A percentile compares a stretch with the other conserved stretches of the same genome.
phyloP scores from a whole-genome alignment of 2,329 filamentous ascomycete species.

The Ceratocystis ficicola region DNA sequence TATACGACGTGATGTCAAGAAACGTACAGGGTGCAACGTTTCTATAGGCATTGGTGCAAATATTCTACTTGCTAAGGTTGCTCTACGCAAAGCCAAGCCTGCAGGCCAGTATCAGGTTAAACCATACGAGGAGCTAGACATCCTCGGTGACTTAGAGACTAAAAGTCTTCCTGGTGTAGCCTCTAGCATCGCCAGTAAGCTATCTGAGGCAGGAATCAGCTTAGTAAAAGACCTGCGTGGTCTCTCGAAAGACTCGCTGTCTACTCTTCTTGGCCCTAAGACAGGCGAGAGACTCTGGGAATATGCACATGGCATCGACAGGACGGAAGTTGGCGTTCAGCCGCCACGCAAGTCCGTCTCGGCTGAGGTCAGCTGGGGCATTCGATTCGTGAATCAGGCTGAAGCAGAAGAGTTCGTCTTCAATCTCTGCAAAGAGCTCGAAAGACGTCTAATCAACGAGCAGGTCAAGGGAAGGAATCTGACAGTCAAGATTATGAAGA shows the following conservation, averaged over 20 bases:
- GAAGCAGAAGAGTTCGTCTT: conserved; percentile 87
- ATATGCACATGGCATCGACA: conserved; percentile 80
- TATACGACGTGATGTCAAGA: conserved; percentile 58
- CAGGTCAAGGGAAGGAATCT: conserved; percentile 76
- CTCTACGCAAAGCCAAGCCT: conserved; percentile 82
- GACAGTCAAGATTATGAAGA: conserved; percentile 89
- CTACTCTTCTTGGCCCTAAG: conserved; percentile 69
- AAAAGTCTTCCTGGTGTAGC: conserved; percentile 85
- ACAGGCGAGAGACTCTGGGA: conserved; percentile 85
- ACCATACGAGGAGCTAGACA: conserved; percentile 62
- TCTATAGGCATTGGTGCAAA: conserved; percentile 89
- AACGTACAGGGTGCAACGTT: conserved; percentile 69
- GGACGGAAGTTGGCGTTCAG: conserved; percentile 72
- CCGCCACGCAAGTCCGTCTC: conserved; percentile 85
- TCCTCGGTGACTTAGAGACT: conserved; percentile 66
- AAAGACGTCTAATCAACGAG: conserved; percentile 68
- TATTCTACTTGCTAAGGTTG: conserved; percentile 82
- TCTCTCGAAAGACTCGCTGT: conserved; percentile 62
- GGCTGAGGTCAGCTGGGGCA: conserved; percentile 96
- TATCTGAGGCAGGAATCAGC: conserved; percentile 75
- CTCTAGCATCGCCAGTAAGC: conserved; percentile 71
- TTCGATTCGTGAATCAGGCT: conserved; percentile 80
- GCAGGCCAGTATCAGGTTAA: conserved; percentile 84
- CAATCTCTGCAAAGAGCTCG: conserved; percentile 73
- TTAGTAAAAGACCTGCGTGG: conserved; percentile 72